These are phyloP conservation scores for Auricularia cornea DNA, from an alignment of 768 basidiomycete species.

Conservation along the genomic window DNA sequence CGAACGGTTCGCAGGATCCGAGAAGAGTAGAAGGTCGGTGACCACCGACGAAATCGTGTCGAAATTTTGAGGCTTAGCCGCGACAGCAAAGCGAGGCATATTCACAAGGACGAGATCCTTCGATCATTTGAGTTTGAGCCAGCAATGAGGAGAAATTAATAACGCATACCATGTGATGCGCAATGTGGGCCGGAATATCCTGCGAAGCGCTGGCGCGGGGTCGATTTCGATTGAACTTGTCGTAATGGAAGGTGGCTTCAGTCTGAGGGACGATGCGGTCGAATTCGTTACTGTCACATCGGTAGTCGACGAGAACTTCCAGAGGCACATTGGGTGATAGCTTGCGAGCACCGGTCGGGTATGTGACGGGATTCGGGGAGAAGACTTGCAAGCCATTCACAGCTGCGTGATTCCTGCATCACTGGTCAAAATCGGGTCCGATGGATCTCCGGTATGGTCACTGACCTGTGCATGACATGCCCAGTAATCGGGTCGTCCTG, in stretches of 20 bases:
- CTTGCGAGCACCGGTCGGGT: conserved; percentile 1
- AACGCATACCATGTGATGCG: conserved; percentile 50
- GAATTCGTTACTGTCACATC: conserved; percentile 73
- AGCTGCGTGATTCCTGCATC: conserved; percentile 61
- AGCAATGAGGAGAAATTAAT: conserved; percentile 1
- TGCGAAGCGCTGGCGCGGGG: conserved; percentile 64
- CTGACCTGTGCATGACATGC: conserved; percentile 76
- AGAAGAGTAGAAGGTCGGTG: conserved; percentile 80
- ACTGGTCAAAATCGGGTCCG: neutral
- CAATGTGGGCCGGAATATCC: conserved; percentile 40
- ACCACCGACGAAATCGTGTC: conserved; percentile 79
- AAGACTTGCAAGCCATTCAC: conserved; percentile 83
- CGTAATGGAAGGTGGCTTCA: conserved; percentile 75
- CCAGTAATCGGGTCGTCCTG: conserved; percentile 78
- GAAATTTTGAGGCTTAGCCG: conserved; percentile 76
- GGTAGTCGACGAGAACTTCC: conserved; percentile 80
- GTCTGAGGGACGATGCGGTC: conserved; percentile 89
- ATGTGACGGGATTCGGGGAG: conserved; percentile 42
- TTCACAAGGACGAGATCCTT: conserved; percentile 80
- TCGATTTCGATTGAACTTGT: conserved; percentile 90
- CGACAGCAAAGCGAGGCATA: conserved; percentile 80
- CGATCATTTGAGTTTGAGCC: too few species aligned
- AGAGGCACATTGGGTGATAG: conserved; percentile 51
- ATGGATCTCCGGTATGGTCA: neutral
- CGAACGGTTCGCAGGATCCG: conserved; percentile 75